These are phyloP conservation scores for Aspergillus ellipticus DNA, from an alignment of 495 filamentous ascomycete species.

Conservation along the genomic window DNA sequence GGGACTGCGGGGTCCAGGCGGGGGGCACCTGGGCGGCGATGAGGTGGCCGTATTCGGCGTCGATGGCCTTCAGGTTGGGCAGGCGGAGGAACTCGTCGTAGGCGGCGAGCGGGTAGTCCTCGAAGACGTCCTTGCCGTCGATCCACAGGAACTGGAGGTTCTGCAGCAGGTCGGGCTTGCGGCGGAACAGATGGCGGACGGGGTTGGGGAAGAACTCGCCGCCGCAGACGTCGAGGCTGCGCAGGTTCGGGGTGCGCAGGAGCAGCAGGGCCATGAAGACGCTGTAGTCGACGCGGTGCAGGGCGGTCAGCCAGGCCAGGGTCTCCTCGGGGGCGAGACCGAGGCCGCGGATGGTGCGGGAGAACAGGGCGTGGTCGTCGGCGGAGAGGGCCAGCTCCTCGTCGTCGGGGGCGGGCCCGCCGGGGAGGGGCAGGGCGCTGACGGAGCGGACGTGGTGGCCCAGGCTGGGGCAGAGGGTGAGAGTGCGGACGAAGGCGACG, in stretches of 20 bases:
- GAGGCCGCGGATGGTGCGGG: constrained; percentile 5
- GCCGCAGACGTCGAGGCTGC: constrained; percentile 13
- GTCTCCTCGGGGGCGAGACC: constrained; percentile 2
- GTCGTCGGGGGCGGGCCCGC: too few relatives aligned
- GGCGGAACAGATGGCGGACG: constrained; percentile 13
- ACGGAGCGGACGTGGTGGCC: constrained; percentile 18
- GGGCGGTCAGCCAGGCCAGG: constrained; percentile 4
- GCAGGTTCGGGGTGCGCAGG: constrained; percentile 24
- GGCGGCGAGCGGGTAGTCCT: constrained; percentile 5
- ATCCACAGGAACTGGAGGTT: constrained; percentile 16
- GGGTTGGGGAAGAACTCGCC: constrained; percentile 7
- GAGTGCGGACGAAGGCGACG: constrained; percentile 11
- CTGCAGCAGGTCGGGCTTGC: constrained; percentile 16
- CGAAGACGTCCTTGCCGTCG: neutral
- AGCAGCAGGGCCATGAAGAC: constrained; percentile 17
- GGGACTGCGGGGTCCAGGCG: constrained; percentile 12
- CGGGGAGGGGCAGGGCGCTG: neutral
- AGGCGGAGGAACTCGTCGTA: constrained; percentile 15
- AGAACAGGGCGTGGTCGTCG: constrained; percentile 6
- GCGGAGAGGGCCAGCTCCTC: neutral
- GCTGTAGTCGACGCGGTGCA: constrained; percentile 9
- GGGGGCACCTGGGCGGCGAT: constrained; percentile 7
- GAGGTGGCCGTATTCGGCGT: constrained; percentile 17
- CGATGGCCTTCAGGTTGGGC: constrained; percentile 7
- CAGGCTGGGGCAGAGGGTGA: constrained; percentile 18